Evolutionary conservation across 176 grass and related monocot species (phyloP).

Genomic region (Stipa capillata): DNA sequence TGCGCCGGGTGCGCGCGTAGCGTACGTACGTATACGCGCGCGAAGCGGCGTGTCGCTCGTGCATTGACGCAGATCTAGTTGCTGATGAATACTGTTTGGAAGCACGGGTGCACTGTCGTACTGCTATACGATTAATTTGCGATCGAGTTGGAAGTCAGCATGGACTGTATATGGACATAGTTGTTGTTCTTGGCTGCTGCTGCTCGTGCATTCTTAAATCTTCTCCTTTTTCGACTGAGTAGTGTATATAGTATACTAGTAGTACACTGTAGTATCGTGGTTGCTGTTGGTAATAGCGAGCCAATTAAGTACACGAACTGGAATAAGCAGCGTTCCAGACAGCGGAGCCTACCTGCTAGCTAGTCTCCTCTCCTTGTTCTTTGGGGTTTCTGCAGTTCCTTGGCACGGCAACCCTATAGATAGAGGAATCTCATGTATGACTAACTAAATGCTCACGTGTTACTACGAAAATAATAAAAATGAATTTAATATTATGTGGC

Average conservation of each 20-base stretch:
- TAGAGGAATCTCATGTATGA: too few relatives aligned
- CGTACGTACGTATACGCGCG: background rate
- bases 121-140: too few relatives aligned
- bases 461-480: too few relatives aligned
- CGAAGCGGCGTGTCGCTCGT: background rate
- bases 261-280: background rate
- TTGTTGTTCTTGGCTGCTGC: background rate
- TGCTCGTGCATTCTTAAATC: background rate
- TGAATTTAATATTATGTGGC: too few relatives aligned
- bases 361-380: background rate
- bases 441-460: too few relatives aligned
- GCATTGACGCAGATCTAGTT: background rate
- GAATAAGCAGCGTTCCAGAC: background rate
- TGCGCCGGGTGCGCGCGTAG: background rate
- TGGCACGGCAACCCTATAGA: background rate
- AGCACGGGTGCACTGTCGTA: too few relatives aligned
- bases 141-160: too few relatives aligned
- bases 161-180: background rate
- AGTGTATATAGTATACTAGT: too few relatives aligned
- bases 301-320: background rate
- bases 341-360: background rate
- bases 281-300: background rate
- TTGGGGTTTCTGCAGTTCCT: background rate
- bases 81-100: background rate
- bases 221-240: background rate